Conservation (phyloP, 805 yeast genomes). For the Metschnikowia lachancei region DNA sequence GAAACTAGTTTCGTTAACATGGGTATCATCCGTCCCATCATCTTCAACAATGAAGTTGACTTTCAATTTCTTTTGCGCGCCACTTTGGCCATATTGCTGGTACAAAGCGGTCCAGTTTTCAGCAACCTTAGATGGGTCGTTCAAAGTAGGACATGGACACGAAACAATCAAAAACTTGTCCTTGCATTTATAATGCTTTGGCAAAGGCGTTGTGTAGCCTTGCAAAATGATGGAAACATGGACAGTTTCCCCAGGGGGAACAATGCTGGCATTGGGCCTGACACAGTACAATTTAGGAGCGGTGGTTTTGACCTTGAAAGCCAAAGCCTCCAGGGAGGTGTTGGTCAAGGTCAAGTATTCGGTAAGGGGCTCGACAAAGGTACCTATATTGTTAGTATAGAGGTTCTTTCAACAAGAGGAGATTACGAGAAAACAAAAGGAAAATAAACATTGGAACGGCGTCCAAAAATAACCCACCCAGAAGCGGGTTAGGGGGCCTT, state of each 20-base stretch:
- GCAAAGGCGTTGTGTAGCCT: slow-evolving; percentile 75
- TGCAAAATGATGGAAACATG: slow-evolving; percentile 82
- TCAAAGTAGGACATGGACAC: slow-evolving; percentile 66
- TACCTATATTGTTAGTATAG: slow-evolving; percentile 47
- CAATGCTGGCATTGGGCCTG: slow-evolving; percentile 86
- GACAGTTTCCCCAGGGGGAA: slow-evolving; percentile 69
- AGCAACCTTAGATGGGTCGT: slow-evolving; percentile 55
- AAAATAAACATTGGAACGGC: too few species aligned
- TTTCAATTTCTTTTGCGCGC: slow-evolving; percentile 62
- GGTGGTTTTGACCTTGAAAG: slow-evolving; percentile 96
- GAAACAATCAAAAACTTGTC: slow-evolving; percentile 92
- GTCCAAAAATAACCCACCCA: too few species aligned
- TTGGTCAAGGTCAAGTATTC: slow-evolving; percentile 57
- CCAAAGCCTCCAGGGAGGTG: slow-evolving; percentile 56
- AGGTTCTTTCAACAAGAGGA: too few species aligned
- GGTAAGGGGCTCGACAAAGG: slow-evolving; percentile 70
- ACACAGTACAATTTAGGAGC: slow-evolving; percentile 96
- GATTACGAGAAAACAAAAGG: too few species aligned
- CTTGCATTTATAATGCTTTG: slow-evolving; percentile 71
- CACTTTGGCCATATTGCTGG: slow-evolving; percentile 50
- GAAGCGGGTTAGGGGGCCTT: too few species aligned
- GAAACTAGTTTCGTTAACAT: slow-evolving; percentile 18
- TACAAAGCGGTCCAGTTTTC: slow-evolving; percentile 77
- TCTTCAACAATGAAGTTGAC: slow-evolving; percentile 50
- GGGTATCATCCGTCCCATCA: slow-evolving; percentile 21